These are phyloP conservation scores for Phaeosphaeria sp. DNA, from an alignment of 2,329 filamentous ascomycete species.

Conservation along the genomic window DNA sequence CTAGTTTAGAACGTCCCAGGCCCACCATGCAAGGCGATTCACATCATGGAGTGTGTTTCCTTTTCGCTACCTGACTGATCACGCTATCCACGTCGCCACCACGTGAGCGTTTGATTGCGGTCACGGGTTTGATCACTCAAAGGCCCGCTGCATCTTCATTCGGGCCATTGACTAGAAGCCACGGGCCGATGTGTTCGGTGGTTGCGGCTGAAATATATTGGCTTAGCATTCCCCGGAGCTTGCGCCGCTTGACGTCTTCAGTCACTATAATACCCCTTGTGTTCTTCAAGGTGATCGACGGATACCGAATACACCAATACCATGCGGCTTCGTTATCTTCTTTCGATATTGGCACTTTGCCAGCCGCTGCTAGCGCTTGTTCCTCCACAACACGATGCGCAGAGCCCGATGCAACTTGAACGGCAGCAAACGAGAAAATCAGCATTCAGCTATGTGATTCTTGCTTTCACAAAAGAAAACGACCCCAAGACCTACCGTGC, in stretches of 20 bases:
- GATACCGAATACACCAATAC: background rate
- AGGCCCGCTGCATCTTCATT: constrained; percentile 6
- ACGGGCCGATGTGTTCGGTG: background rate
- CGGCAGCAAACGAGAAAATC: background rate
- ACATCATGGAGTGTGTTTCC: background rate
- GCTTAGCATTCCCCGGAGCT: background rate
- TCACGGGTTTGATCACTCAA: background rate
- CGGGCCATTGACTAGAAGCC: background rate
- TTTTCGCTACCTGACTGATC: constrained; percentile 1
- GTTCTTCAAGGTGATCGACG: background rate
- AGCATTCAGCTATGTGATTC: constrained; percentile 13
- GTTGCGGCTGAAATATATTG: background rate
- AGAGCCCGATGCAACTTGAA: constrained; percentile 12
- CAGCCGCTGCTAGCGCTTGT: constrained; percentile 7
- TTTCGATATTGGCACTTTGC: constrained; percentile 1
- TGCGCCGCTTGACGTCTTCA: background rate
- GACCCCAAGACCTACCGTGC: constrained; percentile 11
- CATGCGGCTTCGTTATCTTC: constrained; percentile 6
- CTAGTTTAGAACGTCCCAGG: no score
- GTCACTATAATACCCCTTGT: background rate
- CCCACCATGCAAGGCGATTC: no score
- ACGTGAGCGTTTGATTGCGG: background rate
- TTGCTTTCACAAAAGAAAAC: constrained; percentile 2
- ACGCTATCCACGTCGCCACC: constrained; percentile 1
- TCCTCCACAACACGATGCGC: constrained; percentile 10